Evolutionary conservation across 176 grass and related monocot species (phyloP), one percentile per base, ranked within the genome.

Genomic region (Eleusine coracana): DNA sequence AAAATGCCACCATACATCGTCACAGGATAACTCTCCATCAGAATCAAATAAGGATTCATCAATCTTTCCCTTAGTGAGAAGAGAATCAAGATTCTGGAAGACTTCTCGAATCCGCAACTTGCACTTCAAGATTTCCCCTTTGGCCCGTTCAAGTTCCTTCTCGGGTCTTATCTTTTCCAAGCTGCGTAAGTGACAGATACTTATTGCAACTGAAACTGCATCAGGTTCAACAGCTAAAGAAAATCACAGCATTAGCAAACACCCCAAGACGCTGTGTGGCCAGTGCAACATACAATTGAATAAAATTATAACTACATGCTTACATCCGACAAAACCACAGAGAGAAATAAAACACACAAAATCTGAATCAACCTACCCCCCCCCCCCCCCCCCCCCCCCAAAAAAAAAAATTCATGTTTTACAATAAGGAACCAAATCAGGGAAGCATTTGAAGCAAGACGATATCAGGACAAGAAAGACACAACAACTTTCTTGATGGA

Each of bases 141-240:
- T 94, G 39, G 95, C 95, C 83, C 90, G 88, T 71, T 98, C 92
- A 85, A 98, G 89, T 74, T 95, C 95, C 87, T 98, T 98, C 83
- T 98, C 95, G 74, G 95, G 92, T 88, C 90, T 94, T 75, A 98
- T 76, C 86, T 93, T 98, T 79, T 98, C 95, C 86, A 91, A 92
- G 77, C 95, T 98, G 82, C 72, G 87, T 42, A 37, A 85, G 41
- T 51, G 63, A 78, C 9, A 40, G 60, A 75, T 29, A 42, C n/a
- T 50, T 42, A 62, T 54, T 88, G 25, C 36, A 68, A 75, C 14
- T 68, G 10, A 68, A 20, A 38, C 16, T 60, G 25, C 14, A 55
- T 77, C 39, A 13, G 79, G 79, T 44, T 77, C 65, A 67, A 39
- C 34, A 83, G 51, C 67, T 76, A 66, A 69, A 56, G 8, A 41